Evolutionary conservation across 2,329 filamentous ascomycete genomes (phyloP).

Genomic region (Penicillium sp.): DNA sequence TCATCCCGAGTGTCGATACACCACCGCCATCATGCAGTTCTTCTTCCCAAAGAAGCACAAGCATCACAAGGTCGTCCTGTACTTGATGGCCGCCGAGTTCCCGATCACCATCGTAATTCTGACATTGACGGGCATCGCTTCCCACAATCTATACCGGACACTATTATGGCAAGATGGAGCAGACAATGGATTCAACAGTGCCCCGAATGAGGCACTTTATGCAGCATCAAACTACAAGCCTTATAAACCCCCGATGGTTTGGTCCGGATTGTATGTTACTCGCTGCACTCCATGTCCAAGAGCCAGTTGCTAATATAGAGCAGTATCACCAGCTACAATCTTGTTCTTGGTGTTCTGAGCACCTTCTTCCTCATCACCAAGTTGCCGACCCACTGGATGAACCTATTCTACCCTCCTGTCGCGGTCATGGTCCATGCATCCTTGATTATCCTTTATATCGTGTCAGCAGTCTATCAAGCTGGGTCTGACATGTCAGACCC

Average conservation of each 20-base stretch:
- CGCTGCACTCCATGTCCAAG: background rate
- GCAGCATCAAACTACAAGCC: slow-evolving; percentile 59
- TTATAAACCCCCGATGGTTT: slow-evolving; percentile 55
- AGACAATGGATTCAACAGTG: slow-evolving; percentile 62
- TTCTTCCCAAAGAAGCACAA: slow-evolving; percentile 56
- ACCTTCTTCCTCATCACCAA: slow-evolving; percentile 63
- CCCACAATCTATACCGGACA: slow-evolving; percentile 60
- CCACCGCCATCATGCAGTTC: slow-evolving; percentile 37
- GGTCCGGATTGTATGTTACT: slow-evolving; percentile 58
- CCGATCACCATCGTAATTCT: slow-evolving; percentile 58
- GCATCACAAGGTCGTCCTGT: slow-evolving; percentile 52
- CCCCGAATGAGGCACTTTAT: slow-evolving; percentile 57
- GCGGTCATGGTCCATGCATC: slow-evolving; percentile 53
- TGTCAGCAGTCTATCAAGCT: slow-evolving; percentile 56
- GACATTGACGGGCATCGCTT: slow-evolving; percentile 61
- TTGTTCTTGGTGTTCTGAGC: slow-evolving; percentile 60
- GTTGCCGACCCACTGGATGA: slow-evolving; percentile 55
- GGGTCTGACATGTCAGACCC: slow-evolving; percentile 60
- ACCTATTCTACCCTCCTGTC: slow-evolving; percentile 57
- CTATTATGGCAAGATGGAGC: slow-evolving; percentile 63
- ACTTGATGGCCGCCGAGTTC: slow-evolving; percentile 56
- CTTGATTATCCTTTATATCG: slow-evolving; percentile 55
- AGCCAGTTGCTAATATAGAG: background rate
- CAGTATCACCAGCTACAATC: slow-evolving; percentile 61
- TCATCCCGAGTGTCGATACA: background rate